Base-by-base conservation (phyloP, 441 rosid genomes). In the Arabidopsis lyrata region DNA sequence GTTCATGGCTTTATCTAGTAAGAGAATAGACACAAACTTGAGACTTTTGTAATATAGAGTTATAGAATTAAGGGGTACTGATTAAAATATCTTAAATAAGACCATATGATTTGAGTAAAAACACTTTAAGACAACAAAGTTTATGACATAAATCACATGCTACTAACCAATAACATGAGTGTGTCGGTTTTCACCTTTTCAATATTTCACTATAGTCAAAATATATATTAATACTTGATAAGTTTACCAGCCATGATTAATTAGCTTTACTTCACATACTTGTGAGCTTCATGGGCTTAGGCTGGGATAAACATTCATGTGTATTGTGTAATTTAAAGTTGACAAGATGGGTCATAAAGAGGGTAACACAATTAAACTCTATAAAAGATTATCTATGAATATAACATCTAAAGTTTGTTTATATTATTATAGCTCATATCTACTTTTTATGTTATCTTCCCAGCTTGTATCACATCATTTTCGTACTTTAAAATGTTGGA, bases 121-220 rank as follows among this genome's bases (percentile, higher is more conserved):
- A 66, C 29, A 59, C 67, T 74, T 66, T 66, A 58, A 58, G 61
- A 47, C 62, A 74, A 38, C 61, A 74, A 74, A 74, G 60, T 58
- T 50, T 73, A 64, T 41, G 75, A 80, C 86, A 80, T 70, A 78
- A 77, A 82, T 72, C 95, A 86, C 87, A 83, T 81, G 87, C 80
- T 76, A 56, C 72, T 79, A 82, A 78, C 60, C 70, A 75, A 79
- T 66, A 78, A 71, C 84, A 88, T 86, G 92, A 90, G 84, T 83
- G 80, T 86, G 94, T 85, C 96, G 91, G 88, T 84, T 83, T 85
- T 83, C 88, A 82, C 85, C 84, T 76, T 77, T 68, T 61, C 32
- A 81, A 54, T 66, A 49, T 59, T 67, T 87, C 82, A 77, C 64
- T 56, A 75, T 55, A 49, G 79, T 68, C 54, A 50, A 39, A 52